These are phyloP conservation scores for Vitellaria paradoxa DNA, from an alignment of 179 eudicot species.

Conservation along the genomic window DNA sequence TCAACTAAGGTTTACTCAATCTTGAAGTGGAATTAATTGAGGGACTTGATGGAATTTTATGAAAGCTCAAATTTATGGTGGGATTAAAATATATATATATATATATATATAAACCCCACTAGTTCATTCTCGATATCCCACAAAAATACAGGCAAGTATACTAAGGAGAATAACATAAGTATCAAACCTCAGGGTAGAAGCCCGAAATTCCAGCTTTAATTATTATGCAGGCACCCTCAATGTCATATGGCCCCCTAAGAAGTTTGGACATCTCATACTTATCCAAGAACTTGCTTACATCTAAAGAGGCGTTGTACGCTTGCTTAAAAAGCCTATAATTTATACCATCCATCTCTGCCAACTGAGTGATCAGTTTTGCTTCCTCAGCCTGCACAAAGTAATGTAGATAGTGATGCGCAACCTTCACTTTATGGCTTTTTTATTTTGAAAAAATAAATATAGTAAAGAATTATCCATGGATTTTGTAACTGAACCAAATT, in stretches of 20 bases:
- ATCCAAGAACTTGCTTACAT: slow-evolving; percentile 69
- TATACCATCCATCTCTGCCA: slow-evolving; percentile 67
- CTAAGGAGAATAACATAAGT: slow-evolving; percentile 3
- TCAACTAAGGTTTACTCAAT: background rate
- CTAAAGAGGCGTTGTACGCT: slow-evolving; percentile 69
- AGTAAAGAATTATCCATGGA: background rate
- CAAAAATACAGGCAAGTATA: background rate
- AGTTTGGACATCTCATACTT: slow-evolving; percentile 82
- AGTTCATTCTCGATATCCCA: background rate
- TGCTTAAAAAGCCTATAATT: slow-evolving; percentile 71
- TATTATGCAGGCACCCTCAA: slow-evolving; percentile 77
- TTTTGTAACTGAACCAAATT: background rate
- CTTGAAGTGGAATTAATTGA: background rate
- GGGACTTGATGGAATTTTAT: background rate
- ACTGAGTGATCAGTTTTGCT: slow-evolving; percentile 74
- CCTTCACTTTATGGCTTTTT: background rate
- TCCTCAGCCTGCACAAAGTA: slow-evolving; percentile 69
- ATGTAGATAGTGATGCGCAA: background rate
- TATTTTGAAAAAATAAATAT: background rate
- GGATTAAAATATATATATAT: too few relatives aligned
- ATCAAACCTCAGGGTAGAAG: slow-evolving; percentile 55
- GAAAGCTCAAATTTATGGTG: background rate
- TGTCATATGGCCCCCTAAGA: slow-evolving; percentile 65
- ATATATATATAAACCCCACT: too few relatives aligned
- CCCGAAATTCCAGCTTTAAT: slow-evolving; percentile 59